A percentile compares a stretch with the other conserved stretches of the same genome.
Evolutionary conservation across 306 rosid species (phyloP).

Genomic region (Cercis canadensis): DNA sequence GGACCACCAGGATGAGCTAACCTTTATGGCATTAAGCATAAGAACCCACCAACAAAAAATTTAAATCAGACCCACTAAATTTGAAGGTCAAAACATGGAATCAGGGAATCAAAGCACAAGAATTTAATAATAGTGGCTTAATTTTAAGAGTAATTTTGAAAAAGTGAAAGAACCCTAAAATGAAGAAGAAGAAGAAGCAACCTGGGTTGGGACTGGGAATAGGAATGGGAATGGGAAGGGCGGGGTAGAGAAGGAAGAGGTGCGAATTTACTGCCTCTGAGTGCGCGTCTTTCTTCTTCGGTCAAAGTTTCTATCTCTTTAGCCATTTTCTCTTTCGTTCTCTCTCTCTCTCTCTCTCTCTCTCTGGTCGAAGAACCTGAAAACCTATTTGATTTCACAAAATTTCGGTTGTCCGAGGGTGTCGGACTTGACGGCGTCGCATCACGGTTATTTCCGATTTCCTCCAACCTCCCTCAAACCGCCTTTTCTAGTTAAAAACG

Average conservation of each 20-base stretch:
- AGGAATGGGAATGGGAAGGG: constrained; percentile 45
- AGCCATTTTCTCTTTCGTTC: constrained; percentile 36
- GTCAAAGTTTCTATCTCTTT: constrained; percentile 62
- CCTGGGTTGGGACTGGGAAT: constrained; percentile 65
- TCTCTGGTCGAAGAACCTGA: too few relatives aligned
- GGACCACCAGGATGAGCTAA: constrained; percentile 99
- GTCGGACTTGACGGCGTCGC: too few relatives aligned
- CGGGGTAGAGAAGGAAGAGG: constrained; percentile 68
- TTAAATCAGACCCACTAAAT: constrained; percentile 35
- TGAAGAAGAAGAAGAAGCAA: constrained; percentile 1
- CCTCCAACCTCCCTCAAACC: too few relatives aligned
- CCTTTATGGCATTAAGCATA: constrained; percentile 33
- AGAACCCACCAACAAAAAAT: constrained; percentile 1
- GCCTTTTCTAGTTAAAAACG: too few relatives aligned
- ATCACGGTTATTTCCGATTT: too few relatives aligned
- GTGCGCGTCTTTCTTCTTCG: constrained; percentile 87
- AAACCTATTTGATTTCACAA: too few relatives aligned
- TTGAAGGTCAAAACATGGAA: constrained; percentile 5
- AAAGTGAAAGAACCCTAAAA: constrained; percentile 8
- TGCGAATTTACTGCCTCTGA: constrained; percentile 93
- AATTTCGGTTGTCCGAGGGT: too few relatives aligned
- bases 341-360: too few relatives aligned
- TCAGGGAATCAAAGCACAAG: constrained; percentile 20
- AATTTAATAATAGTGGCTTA: background rate
- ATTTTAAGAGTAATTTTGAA: background rate